Evolutionary conservation across 139 green algal species (phyloP).

Genomic region (Closterium sp.): DNA sequence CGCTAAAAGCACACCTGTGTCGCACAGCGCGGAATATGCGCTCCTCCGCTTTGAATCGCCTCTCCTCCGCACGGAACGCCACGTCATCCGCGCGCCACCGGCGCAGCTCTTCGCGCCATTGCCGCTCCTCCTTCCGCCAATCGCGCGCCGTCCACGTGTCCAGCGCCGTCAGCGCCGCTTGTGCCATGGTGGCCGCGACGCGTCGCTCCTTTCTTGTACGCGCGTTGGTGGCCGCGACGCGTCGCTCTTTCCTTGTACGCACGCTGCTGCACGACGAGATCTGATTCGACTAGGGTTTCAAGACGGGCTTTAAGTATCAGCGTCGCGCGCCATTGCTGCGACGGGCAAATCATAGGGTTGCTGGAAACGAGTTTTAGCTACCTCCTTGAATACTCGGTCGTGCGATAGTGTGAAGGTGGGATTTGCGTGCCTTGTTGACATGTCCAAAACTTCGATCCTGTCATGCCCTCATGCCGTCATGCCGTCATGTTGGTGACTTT

Average conservation of each 20-base stretch:
- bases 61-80: conserved; percentile 27
- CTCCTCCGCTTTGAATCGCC: conserved; percentile 9
- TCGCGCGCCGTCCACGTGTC: conserved; percentile 28
- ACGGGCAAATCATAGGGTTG: no score
- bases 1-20: neutral
- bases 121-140: conserved; percentile 29
- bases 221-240: neutral
- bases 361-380: no score
- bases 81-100: conserved; percentile 34
- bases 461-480: no score
- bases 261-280: no score
- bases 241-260: neutral
- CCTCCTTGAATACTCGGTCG: no score
- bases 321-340: no score
- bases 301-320: no score
- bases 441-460: no score
- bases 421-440: no score
- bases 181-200: neutral
- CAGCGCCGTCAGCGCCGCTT: conserved; percentile 29
- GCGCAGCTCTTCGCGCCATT: conserved; percentile 15
- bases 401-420: no score
- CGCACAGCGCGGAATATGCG: conserved; percentile 3
- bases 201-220: neutral
- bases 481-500: no score
- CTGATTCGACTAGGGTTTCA: no score